phyloP scores from a whole-genome alignment of 2,329 filamentous ascomycete species.

The Cryphonectria carpinicola region DNA sequence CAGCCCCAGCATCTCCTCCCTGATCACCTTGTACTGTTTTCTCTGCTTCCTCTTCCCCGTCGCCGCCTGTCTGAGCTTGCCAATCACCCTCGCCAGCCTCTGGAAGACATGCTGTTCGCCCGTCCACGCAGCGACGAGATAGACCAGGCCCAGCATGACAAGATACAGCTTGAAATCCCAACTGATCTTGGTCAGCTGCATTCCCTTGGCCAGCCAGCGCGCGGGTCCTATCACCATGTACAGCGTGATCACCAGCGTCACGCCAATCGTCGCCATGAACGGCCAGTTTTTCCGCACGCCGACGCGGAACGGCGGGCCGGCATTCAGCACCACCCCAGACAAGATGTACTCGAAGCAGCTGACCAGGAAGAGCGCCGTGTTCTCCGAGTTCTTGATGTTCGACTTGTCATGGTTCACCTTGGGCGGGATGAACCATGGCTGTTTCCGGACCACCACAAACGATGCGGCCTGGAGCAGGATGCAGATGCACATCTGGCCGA shows the following conservation, averaged over 20 bases:
- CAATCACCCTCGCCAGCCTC: conserved; percentile 68
- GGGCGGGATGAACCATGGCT: conserved; percentile 87
- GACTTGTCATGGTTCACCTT: conserved; percentile 75
- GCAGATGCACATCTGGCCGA: conserved; percentile 86
- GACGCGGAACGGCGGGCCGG: conserved; percentile 89
- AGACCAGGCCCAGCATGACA: conserved; percentile 68
- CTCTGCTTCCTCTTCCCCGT: conserved; percentile 71
- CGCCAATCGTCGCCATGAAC: conserved; percentile 76
- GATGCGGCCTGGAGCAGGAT: conserved; percentile 75
- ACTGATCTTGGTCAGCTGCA: conserved; percentile 84
- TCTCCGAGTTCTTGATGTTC: conserved; percentile 90
- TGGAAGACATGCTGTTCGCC: conserved; percentile 75
- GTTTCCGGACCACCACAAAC: conserved; percentile 74
- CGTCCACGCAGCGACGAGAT: conserved; percentile 70
- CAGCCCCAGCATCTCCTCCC: conserved; percentile 64
- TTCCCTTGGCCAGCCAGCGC: conserved; percentile 69
- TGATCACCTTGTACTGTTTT: conserved; percentile 85
- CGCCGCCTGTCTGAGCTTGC: conserved; percentile 61
- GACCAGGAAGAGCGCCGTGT: conserved; percentile 85
- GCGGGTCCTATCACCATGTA: conserved; percentile 84
- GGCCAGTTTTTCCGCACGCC: conserved; percentile 80
- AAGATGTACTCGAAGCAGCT: conserved; percentile 96
- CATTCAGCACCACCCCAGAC: conserved; percentile 84
- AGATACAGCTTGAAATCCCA: conserved; percentile 74
- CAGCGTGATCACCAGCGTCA: conserved; percentile 67